phyloP scores from a whole-genome alignment of 2,329 filamentous ascomycete genomes.

The Erysiphe neolycopersici region DNA sequence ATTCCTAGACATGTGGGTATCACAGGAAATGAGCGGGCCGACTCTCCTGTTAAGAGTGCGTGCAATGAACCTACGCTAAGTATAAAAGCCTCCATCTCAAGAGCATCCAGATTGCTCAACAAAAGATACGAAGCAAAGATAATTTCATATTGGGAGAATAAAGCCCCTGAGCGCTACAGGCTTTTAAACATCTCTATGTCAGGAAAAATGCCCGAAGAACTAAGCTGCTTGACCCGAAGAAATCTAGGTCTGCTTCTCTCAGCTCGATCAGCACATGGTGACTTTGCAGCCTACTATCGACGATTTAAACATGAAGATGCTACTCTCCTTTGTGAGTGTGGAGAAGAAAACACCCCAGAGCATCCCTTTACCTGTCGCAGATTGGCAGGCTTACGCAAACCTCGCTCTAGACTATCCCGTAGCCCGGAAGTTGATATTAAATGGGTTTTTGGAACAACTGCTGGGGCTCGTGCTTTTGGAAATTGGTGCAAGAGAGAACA shows the following conservation, averaged over 20 bases:
- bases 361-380: too few species aligned
- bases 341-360: too few species aligned
- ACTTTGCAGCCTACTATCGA: not conserved
- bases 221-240: not conserved
- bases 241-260: not conserved
- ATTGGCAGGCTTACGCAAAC: too few species aligned
- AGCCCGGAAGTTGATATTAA: too few species aligned
- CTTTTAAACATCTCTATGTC: not conserved
- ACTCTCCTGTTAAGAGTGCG: not conserved
- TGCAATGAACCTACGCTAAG: not conserved
- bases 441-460: too few species aligned
- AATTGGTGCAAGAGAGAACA: too few species aligned
- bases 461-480: too few species aligned
- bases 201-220: not conserved
- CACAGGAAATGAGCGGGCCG: too few species aligned
- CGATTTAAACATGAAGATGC: not conserved
- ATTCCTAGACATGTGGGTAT: not conserved
- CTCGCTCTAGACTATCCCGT: too few species aligned
- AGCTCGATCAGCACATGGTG: not conserved
- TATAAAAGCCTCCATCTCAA: not conserved
- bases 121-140: not conserved
- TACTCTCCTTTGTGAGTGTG: too few species aligned
- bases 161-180: not conserved
- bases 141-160: not conserved
- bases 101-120: not conserved